Base-by-base conservation (phyloP, 257 asterid genomes). In the Solanum raphanifolium region DNA sequence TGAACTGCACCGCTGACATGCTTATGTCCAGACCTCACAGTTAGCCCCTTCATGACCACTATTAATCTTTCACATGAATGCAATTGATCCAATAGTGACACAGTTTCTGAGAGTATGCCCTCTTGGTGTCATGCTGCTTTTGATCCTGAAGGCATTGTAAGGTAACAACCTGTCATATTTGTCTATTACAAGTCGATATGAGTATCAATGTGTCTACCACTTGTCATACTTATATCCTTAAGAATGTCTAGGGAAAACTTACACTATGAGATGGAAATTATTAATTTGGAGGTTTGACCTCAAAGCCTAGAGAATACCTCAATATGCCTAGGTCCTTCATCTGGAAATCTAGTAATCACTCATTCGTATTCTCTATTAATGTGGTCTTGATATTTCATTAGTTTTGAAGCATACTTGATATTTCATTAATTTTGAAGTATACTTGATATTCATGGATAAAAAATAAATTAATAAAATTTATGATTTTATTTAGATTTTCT, bases 121-220 rank as follows among this genome's bases (percentile, higher is more conserved):
- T 86, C 96, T 58, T 96, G 99, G 99, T 96, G 99, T 84, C 91
- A 87, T 87, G 93, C 95, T 86, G 95, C 98, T 90, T 96, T 92
- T 89, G 98, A 96, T 88, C 99, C 98, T 84, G 96, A 96, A 92
- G 99, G 98, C 66, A 93, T 93, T 91, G 89, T 96, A 89, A 96
- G 99, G 99, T 95, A 90, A 90, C 84, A 79, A 34, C 69, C 36
- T 60, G 2, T 60, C 27, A 9, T 60, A 60, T 21, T 60, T 60
- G 68, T 58, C 27, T 60, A 60, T 21, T 23, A 60, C 13, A n/a
- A 60, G 68, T 21, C 6, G 0, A 60, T 60, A 60, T 4, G 27
- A 60, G 27, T 58, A 9, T 60, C 27, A 60, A 60, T 60, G 13
- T 3, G 13, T 21, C 27, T 60, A 68, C 11, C 2, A 13, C 75